phyloP scores from a whole-genome alignment of 2,329 filamentous ascomycete genomes.

The Trichophyton verrucosum region DNA sequence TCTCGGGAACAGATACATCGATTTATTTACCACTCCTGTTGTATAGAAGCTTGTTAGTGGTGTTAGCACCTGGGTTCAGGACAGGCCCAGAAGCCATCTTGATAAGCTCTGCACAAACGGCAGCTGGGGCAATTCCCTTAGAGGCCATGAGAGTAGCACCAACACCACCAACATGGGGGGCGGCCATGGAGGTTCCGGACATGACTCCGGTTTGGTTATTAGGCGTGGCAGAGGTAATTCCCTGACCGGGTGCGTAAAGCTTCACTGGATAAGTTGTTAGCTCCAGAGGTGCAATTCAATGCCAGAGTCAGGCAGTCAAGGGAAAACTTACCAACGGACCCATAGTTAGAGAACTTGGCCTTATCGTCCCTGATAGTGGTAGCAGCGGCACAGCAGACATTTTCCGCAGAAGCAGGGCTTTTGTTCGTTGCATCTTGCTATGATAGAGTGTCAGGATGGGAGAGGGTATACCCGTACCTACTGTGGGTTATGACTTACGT shows the following conservation, averaged over 20 bases:
- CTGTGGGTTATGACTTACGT: slow-evolving; percentile 12
- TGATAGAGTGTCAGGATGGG: not conserved
- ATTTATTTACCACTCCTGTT: slow-evolving; percentile 16
- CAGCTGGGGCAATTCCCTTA: slow-evolving; percentile 36
- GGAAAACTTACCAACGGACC: slow-evolving; percentile 26
- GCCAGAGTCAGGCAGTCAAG: slow-evolving; percentile 19
- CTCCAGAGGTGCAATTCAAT: too few relatives aligned
- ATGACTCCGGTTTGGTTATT: slow-evolving; percentile 35
- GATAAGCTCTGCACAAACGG: slow-evolving; percentile 40
- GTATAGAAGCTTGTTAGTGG: slow-evolving; percentile 21
- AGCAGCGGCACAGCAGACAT: slow-evolving; percentile 32
- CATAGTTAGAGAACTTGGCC: slow-evolving; percentile 32
- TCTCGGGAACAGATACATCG: too few relatives aligned
- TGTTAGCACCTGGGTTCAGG: slow-evolving; percentile 16
- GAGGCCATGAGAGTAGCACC: slow-evolving; percentile 42
- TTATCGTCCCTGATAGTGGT: slow-evolving; percentile 22
- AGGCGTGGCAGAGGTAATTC: slow-evolving; percentile 39
- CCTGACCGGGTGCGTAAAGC: slow-evolving; percentile 45
- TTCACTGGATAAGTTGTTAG: slow-evolving; percentile 29
- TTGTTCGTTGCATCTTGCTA: slow-evolving; percentile 21
- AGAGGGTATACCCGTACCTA: slow-evolving; percentile 13
- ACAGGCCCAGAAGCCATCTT: slow-evolving; percentile 34
- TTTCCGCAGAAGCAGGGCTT: slow-evolving; percentile 27
- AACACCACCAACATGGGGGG: slow-evolving; percentile 40
- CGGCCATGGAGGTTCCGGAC: slow-evolving; percentile 28